phyloP scores from a whole-genome alignment of 106 monocot species.

The Allium cepa region DNA sequence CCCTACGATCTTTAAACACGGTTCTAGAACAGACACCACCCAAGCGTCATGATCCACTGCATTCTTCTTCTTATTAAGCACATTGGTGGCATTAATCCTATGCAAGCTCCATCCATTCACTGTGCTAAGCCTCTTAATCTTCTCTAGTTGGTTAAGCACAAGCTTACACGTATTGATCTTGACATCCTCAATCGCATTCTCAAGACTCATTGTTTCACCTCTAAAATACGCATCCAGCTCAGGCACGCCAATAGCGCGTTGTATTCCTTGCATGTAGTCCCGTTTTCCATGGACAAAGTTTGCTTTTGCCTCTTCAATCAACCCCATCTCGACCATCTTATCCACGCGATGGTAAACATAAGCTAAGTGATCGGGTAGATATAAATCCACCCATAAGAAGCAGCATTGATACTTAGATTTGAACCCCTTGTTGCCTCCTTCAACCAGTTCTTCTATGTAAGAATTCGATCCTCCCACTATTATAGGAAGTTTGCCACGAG shows the following conservation, averaged over 20 bases:
- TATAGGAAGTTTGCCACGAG: slow-evolving; percentile 37
- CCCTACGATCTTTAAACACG: slow-evolving; percentile 22
- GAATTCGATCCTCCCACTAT: slow-evolving; percentile 68
- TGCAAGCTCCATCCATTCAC: slow-evolving; percentile 41
- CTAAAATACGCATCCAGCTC: slow-evolving; percentile 33
- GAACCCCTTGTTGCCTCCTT: slow-evolving; percentile 25
- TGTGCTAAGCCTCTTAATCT: slow-evolving; percentile 36
- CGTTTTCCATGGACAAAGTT: not conserved
- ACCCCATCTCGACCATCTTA: slow-evolving; percentile 22
- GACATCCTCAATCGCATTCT: slow-evolving; percentile 28
- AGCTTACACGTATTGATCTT: slow-evolving; percentile 61
- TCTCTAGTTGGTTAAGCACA: slow-evolving; percentile 36
- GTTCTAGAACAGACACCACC: slow-evolving; percentile 18
- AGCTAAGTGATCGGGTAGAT: slow-evolving; percentile 3
- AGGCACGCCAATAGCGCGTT: slow-evolving; percentile 33
- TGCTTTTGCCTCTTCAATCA: slow-evolving; percentile 25
- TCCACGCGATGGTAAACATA: slow-evolving; percentile 25
- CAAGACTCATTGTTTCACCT: slow-evolving; percentile 11
- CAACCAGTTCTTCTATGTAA: slow-evolving; percentile 44
- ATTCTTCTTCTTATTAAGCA: slow-evolving; percentile 16
- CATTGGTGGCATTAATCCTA: slow-evolving; percentile 53
- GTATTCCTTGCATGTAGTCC: slow-evolving; percentile 14
- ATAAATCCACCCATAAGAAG: slow-evolving; percentile 55
- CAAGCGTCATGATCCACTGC: slow-evolving; percentile 9
- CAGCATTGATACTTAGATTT: slow-evolving; percentile 29